A percentile compares a stretch with the other conserved stretches of the same genome.
These are phyloP conservation scores for Cystobasidiopsis lactophilus DNA, from an alignment of 768 basidiomycete species.

Conservation along the genomic window DNA sequence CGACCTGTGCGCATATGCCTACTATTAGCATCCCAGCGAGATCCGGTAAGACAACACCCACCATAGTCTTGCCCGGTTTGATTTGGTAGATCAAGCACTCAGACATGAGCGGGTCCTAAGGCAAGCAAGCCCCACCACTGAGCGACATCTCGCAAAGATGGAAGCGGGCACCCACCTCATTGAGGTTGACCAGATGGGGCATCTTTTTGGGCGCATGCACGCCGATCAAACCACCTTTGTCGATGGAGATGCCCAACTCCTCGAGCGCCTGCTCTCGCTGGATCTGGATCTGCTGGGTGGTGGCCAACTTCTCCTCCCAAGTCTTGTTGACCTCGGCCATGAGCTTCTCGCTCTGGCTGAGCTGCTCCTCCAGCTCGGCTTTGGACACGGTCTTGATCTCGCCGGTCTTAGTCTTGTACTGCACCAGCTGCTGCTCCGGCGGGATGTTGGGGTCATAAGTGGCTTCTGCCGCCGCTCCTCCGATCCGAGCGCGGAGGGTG, in stretches of 20 bases:
- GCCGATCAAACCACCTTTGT: slow-evolving; percentile 73
- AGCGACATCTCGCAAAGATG: neutral
- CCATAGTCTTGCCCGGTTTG: slow-evolving; percentile 60
- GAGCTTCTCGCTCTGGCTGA: slow-evolving; percentile 81
- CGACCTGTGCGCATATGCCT: slow-evolving; percentile 35
- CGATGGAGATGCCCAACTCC: slow-evolving; percentile 90
- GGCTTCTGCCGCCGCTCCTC: slow-evolving; percentile 43
- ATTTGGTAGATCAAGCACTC: slow-evolving; percentile 63
- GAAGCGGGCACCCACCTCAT: slow-evolving; percentile 9
- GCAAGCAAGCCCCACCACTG: slow-evolving; percentile 22
- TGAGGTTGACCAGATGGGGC: slow-evolving; percentile 74
- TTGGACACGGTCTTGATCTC: slow-evolving; percentile 88
- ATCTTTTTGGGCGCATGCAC: slow-evolving; percentile 98
- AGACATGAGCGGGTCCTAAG: slow-evolving; percentile 79
- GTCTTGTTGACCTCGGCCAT: slow-evolving; percentile 86
- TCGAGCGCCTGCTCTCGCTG: slow-evolving; percentile 95
- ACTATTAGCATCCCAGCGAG: neutral
- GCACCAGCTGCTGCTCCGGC: slow-evolving; percentile 83
- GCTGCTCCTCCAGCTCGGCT: slow-evolving; percentile 89
- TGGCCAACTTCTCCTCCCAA: slow-evolving; percentile 80
- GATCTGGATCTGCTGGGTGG: slow-evolving; percentile 84
- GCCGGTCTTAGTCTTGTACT: slow-evolving; percentile 79
- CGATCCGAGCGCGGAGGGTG: slow-evolving; percentile 67
- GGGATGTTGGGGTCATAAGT: slow-evolving; percentile 71
- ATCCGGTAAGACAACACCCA: slow-evolving; percentile 24